Base-by-base conservation (phyloP, 73 alveolate species). In the Paraurostyla sp. region DNA sequence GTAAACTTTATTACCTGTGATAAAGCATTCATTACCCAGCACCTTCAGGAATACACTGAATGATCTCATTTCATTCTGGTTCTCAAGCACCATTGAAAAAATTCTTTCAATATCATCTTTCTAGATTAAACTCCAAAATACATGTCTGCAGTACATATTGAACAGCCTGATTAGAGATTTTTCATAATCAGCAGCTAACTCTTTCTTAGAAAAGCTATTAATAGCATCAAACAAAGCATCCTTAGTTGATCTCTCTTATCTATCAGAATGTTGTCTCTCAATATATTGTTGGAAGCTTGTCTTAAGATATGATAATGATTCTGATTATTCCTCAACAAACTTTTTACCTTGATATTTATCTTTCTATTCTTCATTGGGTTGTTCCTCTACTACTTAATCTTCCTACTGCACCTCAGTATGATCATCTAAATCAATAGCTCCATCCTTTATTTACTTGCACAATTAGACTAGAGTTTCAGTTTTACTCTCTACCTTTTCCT, bases 121-220 rank as follows among this genome's bases (percentile, higher is more conserved):
- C 62, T 78, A 33, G 52, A 78, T 78, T 48, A 78, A 36, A 20
- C 80, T 51, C 89, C 89, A 78, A 27, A 78, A 78, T 22, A 78
- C 78, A 51, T 78, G 89, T 25, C 89, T 50, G 29, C 89, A 78
- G 30, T 78, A 78, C 89, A 78, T 78, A 59, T 78, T 78, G 32
- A 78, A 78, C 2, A 78, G 89, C 40, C 89, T 78, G n/a, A 78
- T 51, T 59, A 78, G 22, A 7, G 89, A 52, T 32, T 54, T 50
- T 35, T 78, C 89, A 51, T 78, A 78, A 7, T 78, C 89, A 2
- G 78, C 54, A 13, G 89, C 80, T 23, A 78, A 36, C 0, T 78
- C 89, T 52, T 78, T 25, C 40, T 78, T 78, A 1, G 76, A 52
- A 41, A 78, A 78, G 40, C 40, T 78, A 54, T 78, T 78, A 33